Base-by-base conservation (phyloP, 2,329 filamentous ascomycete genomes). In the Lizonia empirigonia region DNA sequence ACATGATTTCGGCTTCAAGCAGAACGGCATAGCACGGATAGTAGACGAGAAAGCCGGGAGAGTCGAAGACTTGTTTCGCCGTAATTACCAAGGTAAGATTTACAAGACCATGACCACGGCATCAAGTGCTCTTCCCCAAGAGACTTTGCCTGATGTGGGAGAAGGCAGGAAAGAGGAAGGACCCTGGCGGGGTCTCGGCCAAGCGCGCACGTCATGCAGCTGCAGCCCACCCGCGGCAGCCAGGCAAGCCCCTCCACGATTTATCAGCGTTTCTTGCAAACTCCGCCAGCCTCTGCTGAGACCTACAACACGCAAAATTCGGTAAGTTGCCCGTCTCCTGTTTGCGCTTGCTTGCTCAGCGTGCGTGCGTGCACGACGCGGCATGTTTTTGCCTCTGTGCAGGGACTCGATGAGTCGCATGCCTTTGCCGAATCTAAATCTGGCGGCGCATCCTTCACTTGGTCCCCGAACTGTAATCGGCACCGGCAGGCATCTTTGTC, bases 391-490 rank as follows among this genome's bases (percentile, higher is more conserved):
- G 50, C 26, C 20, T 45, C 42, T 47, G 62, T 58, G 60, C 62
- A 63, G 57, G 62, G 62, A 62, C 63, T 62, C 40, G 30, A 42
- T 40, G 29, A 47, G 8, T 44, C 48, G 59, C 55, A 33, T 37
- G 58, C 48, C 53, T 59, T 61, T 67, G 66, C 68, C 68, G 68
- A 70, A 53, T 54, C 42, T 48, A 52, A 49, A 44, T 22, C 44
- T 39, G 50, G 50, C 50, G 50, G 44, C 39, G 26, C 50, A 20
- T 39, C 44, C 42, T 47, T 19, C 36, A 46, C 36, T 46, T 52
- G 50, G 55, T 55, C 58, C 45, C 54, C 37, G 57, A 53, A 62
- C 62, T 60, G 65, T 65, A 63, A 70, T 70, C 69, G 56, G 53
- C 58, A 53, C 57, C 44, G 35, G 53, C 53, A 51, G 34, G 44